These are phyloP conservation scores for Fusarium dimerum DNA, from an alignment of 2,329 filamentous ascomycete species.

Conservation along the genomic window DNA sequence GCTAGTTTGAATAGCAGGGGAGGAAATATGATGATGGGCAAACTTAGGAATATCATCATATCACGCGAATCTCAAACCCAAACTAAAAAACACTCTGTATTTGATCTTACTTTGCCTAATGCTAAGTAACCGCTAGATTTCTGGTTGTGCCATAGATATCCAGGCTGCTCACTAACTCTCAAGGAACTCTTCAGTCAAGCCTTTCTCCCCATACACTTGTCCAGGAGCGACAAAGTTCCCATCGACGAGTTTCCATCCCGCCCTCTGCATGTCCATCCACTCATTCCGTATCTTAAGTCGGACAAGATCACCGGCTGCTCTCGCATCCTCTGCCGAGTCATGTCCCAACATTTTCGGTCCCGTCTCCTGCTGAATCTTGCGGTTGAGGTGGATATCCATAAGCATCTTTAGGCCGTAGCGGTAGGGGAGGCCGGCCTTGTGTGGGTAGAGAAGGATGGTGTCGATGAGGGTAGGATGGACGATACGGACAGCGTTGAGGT, in stretches of 20 bases:
- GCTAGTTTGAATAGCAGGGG: not conserved
- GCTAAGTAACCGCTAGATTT: too few relatives aligned
- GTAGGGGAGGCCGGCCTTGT: slow-evolving; percentile 72
- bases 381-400: slow-evolving; percentile 66
- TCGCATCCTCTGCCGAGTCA: slow-evolving; percentile 89
- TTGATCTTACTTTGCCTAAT: not conserved
- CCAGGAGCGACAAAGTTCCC: slow-evolving; percentile 47
- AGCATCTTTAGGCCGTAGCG: slow-evolving; percentile 78
- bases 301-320: slow-evolving; percentile 85
- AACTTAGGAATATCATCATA: not conserved
- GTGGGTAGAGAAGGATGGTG: slow-evolving; percentile 81
- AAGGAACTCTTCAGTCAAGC: slow-evolving; percentile 41
- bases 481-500: slow-evolving; percentile 81
- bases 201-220: slow-evolving; percentile 21
- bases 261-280: slow-evolving; percentile 66
- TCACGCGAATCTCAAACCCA: not conserved
- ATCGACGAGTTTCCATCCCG: slow-evolving; percentile 66
- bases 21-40: not conserved
- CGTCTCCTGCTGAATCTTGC: slow-evolving; percentile 75
- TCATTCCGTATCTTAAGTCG: slow-evolving; percentile 67
- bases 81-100: not conserved
- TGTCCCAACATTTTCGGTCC: slow-evolving; percentile 62
- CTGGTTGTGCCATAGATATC: too few relatives aligned
- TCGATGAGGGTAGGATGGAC: slow-evolving; percentile 86
- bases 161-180: slow-evolving; percentile 25